Percentiles rank a stretch among this genome's conserved stretches.
phyloP scores from a whole-genome alignment of 2,329 filamentous ascomycete species.

The Pleurostoma richardsiae region DNA sequence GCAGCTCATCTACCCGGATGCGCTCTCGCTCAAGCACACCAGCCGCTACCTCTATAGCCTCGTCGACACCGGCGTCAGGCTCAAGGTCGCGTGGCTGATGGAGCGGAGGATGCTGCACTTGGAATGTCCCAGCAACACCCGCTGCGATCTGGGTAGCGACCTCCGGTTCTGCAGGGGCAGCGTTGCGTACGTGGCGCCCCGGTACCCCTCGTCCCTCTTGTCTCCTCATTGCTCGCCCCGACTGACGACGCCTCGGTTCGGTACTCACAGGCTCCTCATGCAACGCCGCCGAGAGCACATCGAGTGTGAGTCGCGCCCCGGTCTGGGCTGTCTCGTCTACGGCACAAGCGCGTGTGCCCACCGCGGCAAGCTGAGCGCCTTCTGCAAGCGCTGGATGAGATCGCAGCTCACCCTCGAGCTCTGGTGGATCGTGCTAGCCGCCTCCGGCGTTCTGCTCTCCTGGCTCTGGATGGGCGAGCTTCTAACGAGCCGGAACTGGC shows the following conservation, averaged over 20 bases:
- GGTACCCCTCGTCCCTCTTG: not conserved
- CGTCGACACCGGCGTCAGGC: slow-evolving; percentile 58
- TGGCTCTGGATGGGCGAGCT: slow-evolving; percentile 27
- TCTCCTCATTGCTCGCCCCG: not conserved
- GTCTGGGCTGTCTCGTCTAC: slow-evolving; percentile 50
- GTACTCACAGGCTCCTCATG: slow-evolving; percentile 46
- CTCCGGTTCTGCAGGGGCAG: slow-evolving; percentile 55
- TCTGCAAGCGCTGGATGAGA: slow-evolving; percentile 38
- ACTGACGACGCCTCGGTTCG: not conserved
- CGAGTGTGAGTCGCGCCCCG: slow-evolving; percentile 55
- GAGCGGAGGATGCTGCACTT: slow-evolving; percentile 58
- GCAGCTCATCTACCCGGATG: slow-evolving; percentile 64
- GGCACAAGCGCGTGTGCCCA: slow-evolving; percentile 43
- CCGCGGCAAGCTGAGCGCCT: slow-evolving; percentile 36
- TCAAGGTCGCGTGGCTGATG: slow-evolving; percentile 67
- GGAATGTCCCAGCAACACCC: slow-evolving; percentile 56
- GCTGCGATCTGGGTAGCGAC: slow-evolving; percentile 56
- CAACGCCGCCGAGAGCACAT: slow-evolving; percentile 53
- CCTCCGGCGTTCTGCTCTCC: slow-evolving; percentile 32
- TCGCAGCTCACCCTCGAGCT: slow-evolving; percentile 37
- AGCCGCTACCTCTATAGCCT: slow-evolving; percentile 58
- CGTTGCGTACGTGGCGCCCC: slow-evolving; percentile 39
- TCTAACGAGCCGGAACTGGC: not conserved
- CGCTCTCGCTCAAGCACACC: slow-evolving; percentile 64
- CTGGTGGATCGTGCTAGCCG: slow-evolving; percentile 42